Percentiles rank a stretch among this genome's conserved stretches.
Evolutionary conservation across 2,329 filamentous ascomycete species (phyloP).

Genomic region (Cladophialophora psammophila): DNA sequence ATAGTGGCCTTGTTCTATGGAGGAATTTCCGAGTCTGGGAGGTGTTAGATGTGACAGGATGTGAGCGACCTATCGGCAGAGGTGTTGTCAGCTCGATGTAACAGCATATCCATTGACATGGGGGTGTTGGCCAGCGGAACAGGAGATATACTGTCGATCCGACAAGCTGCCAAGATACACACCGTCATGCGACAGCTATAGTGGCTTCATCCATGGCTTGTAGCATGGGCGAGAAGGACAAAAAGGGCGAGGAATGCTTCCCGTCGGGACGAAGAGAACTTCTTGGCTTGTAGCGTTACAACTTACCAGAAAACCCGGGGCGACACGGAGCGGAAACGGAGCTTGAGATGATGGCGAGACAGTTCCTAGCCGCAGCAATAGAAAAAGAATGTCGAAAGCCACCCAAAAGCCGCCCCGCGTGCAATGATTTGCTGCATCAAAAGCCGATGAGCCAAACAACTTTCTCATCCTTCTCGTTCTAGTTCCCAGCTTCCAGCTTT

Average conservation of each 20-base stretch:
- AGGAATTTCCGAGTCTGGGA: not conserved
- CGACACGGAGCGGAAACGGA: not conserved
- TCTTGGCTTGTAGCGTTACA: not conserved
- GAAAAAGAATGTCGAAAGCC: not conserved
- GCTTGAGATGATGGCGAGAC: not conserved
- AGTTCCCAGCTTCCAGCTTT: not conserved
- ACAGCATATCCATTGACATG: constrained; percentile 6
- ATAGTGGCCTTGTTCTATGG: not conserved
- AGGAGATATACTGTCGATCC: not conserved
- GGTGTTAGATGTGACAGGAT: not conserved
- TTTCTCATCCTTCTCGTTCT: not conserved
- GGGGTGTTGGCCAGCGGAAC: not conserved
- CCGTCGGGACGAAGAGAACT: not conserved
- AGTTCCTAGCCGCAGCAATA: too few relatives aligned
- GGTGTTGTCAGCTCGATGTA: constrained; percentile 9
- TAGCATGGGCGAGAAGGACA: not conserved
- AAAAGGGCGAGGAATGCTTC: not conserved
- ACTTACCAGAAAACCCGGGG: not conserved
- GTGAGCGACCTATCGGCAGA: not conserved
- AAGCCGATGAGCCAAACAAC: not conserved
- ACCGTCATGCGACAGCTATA: not conserved
- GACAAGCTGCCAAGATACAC: constrained; percentile 1
- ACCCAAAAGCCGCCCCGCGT: not conserved
- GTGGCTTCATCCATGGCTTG: not conserved
- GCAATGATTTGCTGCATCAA: constrained; percentile 11